Evolutionary conservation across 2,329 filamentous ascomycete species (phyloP).

Genomic region (Thielaviopsis ethacetica): DNA sequence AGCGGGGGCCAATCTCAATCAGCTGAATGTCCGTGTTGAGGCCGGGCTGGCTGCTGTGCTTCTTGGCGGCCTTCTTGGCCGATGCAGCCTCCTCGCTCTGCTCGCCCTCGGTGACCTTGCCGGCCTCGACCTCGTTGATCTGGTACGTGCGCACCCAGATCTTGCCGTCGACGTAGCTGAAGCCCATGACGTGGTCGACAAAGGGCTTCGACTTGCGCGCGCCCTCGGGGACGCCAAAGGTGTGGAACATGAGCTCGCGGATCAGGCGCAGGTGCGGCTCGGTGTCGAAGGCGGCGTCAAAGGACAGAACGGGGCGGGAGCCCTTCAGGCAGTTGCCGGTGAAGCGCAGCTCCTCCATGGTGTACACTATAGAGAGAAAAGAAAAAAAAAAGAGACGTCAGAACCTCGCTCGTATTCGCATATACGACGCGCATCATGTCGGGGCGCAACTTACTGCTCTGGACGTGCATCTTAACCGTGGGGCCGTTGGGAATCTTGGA

Average conservation of each 20-base stretch:
- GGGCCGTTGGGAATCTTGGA: constrained; percentile 65
- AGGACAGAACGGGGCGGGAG: constrained; percentile 76
- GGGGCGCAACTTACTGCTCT: constrained; percentile 41
- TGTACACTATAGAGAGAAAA: constrained; percentile 46
- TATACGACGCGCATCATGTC: not conserved
- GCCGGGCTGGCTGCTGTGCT: constrained; percentile 23
- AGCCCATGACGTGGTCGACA: constrained; percentile 85
- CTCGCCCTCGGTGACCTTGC: constrained; percentile 22
- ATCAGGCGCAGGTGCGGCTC: constrained; percentile 67
- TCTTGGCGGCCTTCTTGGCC: constrained; percentile 19
- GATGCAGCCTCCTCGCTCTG: constrained; percentile 24
- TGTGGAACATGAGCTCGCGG: constrained; percentile 78
- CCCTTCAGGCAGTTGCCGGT: constrained; percentile 94
- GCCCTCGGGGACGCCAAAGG: constrained; percentile 80
- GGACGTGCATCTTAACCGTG: constrained; percentile 53
- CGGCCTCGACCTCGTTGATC: constrained; percentile 60
- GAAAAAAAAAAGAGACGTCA: not conserved
- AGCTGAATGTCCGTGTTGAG: constrained; percentile 64
- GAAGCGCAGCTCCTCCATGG: constrained; percentile 93
- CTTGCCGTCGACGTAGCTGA: constrained; percentile 81
- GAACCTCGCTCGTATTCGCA: not conserved
- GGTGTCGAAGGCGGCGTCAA: constrained; percentile 73
- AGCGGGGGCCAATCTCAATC: constrained; percentile 84
- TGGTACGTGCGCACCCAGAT: constrained; percentile 96
- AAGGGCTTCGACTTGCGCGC: constrained; percentile 89